Evolutionary conservation across 176 grass and related monocot species (phyloP).

Genomic region (Aegilops sharonensis): DNA sequence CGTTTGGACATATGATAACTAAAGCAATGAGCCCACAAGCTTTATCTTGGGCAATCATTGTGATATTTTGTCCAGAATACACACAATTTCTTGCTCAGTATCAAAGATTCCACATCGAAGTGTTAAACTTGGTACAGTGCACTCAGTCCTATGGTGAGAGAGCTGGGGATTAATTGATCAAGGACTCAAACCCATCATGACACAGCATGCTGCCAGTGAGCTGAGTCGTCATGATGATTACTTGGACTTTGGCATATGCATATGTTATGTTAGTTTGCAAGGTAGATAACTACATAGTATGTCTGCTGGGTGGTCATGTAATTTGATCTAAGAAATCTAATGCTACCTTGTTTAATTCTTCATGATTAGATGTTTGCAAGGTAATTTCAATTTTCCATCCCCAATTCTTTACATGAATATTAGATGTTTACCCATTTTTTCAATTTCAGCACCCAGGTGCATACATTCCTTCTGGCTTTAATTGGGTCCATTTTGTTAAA

Average conservation of each 20-base stretch:
- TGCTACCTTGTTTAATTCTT: background rate
- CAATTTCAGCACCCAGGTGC: background rate
- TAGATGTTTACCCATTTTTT: background rate
- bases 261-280: constrained; percentile 2
- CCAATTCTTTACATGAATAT: constrained; percentile 7
- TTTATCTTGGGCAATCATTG: background rate
- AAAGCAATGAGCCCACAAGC: background rate
- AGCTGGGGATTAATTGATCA: background rate
- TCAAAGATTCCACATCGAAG: background rate
- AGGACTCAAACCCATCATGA: constrained; percentile 1
- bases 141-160: background rate
- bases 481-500: background rate
- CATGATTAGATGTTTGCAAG: background rate
- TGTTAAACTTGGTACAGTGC: background rate
- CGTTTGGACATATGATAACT: background rate
- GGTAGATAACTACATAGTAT: background rate
- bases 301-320: background rate
- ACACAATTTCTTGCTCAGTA: background rate
- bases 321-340: background rate
- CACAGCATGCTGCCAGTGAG: background rate
- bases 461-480: background rate
- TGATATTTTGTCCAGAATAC: background rate
- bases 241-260: constrained; percentile 3
- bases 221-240: background rate
- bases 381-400: background rate